These are phyloP conservation scores for Mycena maculata DNA, from an alignment of 768 basidiomycete species.

Conservation along the genomic window DNA sequence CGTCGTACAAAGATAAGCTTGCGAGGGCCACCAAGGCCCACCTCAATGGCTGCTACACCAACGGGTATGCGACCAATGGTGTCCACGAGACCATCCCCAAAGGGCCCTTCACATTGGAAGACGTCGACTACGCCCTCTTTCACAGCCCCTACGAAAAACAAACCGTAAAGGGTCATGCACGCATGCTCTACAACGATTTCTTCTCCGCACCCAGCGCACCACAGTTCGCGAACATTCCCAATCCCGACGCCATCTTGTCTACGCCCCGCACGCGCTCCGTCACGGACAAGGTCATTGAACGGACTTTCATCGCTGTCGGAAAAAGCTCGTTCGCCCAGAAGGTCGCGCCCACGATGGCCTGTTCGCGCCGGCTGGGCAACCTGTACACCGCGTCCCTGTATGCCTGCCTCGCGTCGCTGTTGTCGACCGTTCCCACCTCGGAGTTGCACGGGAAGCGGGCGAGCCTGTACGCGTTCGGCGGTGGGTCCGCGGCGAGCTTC, in stretches of 20 bases:
- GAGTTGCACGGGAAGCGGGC: conserved; percentile 85
- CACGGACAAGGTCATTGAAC: conserved; percentile 94
- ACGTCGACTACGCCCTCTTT: conserved; percentile 94
- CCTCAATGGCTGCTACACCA: background rate
- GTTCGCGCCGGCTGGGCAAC: conserved; percentile 93
- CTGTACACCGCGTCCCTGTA: conserved; percentile 99
- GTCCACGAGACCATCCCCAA: conserved; percentile 30
- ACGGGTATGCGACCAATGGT: conserved; percentile 45
- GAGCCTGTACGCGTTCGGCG: conserved; percentile 96
- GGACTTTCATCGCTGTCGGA: conserved; percentile 87
- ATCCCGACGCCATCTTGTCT: conserved; percentile 76
- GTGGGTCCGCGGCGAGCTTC: conserved; percentile 95
- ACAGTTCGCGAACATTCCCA: conserved; percentile 75
- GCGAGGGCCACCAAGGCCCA: conserved; percentile 66
- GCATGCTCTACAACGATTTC: conserved; percentile 94
- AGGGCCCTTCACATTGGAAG: conserved; percentile 79
- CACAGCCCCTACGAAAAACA: conserved; percentile 99
- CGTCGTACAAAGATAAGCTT: conserved; percentile 84
- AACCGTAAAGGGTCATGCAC: conserved; percentile 96
- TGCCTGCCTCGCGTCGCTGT: conserved; percentile 89
- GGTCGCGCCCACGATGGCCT: conserved; percentile 86
- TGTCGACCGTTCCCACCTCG: conserved; percentile 77
- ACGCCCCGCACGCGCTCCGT: conserved; percentile 79
- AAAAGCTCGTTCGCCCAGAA: conserved; percentile 80
- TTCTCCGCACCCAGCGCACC: conserved; percentile 76